A percentile compares a stretch with the other conserved stretches of the same genome.
These are phyloP conservation scores for Skeletonema marinoi DNA, from an alignment of 108 stramenopile species.

Conservation along the genomic window DNA sequence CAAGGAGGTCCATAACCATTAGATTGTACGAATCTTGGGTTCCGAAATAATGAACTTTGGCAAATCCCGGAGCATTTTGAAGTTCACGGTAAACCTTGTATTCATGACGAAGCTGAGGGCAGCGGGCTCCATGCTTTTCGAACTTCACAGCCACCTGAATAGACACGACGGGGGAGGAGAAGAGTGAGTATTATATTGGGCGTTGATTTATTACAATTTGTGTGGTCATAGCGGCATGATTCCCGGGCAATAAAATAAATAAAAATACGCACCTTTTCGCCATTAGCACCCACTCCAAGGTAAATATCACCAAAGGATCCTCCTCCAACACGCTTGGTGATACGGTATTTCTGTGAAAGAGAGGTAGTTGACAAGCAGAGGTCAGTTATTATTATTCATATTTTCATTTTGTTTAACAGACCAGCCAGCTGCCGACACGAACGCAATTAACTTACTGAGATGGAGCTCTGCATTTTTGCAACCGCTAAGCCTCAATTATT, in stretches of 20 bases:
- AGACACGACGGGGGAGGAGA: neutral
- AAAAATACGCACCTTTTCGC: constrained; percentile 65
- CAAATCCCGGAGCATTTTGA: constrained; percentile 93
- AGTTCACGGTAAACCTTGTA: constrained; percentile 99
- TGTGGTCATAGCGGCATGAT: neutral
- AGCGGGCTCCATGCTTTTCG: constrained; percentile 90
- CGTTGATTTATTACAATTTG: neutral
- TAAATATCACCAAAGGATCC: constrained; percentile 99
- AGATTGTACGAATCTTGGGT: constrained; percentile 97
- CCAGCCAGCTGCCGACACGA: neutral
- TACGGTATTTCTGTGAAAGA: constrained; percentile 89
- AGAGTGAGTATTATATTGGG: neutral
- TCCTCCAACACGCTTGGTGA: constrained; percentile 97
- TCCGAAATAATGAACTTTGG: constrained; percentile 97
- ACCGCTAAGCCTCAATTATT: neutral
- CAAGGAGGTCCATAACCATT: constrained; percentile 99
- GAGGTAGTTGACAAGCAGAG: constrained; percentile 7
- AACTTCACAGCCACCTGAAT: constrained; percentile 91
- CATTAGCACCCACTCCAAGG: constrained; percentile 90
- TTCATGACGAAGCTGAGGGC: constrained; percentile 99
- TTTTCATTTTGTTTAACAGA: neutral
- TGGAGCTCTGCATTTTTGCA: constrained; percentile 54
- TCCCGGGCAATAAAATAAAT: neutral
- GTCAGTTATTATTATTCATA: neutral
- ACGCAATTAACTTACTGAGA: constrained; percentile 46